phyloP scores from a whole-genome alignment of 192 early-diverging fungal genomes.

The Chytriomyces hyalinus region DNA sequence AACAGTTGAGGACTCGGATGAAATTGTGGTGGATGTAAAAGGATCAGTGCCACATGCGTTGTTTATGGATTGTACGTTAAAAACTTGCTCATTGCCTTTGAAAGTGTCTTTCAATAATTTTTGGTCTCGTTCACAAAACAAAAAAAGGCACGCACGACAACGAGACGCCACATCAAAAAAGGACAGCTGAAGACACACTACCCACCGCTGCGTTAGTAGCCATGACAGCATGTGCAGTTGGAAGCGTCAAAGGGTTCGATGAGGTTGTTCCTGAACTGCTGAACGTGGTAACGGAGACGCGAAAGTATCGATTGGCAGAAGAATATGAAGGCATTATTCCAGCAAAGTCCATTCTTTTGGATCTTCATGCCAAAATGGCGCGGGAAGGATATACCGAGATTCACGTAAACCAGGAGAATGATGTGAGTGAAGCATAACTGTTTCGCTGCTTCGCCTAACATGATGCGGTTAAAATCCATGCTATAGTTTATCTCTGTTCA shows the following conservation, averaged over 20 bases:
- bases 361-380: conserved; percentile 83
- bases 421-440: conserved; percentile 51
- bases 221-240: conserved; percentile 89
- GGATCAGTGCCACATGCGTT: conserved; percentile 89
- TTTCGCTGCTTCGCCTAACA: not conserved
- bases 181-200: conserved; percentile 87
- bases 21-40: conserved; percentile 71
- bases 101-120: conserved; percentile 1
- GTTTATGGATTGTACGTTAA: conserved; percentile 88
- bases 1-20: conserved; percentile 44
- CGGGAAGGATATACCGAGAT: conserved; percentile 85
- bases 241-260: conserved; percentile 97
- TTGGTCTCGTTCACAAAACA: not conserved
- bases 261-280: conserved; percentile 88
- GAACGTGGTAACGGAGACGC: conserved; percentile 86
- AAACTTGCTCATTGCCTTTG: not conserved
- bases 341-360: conserved; percentile 70
- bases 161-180: conserved; percentile 91
- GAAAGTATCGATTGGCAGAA: conserved; percentile 74
- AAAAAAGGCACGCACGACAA: conserved; percentile 92
- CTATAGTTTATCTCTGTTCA: conserved; percentile 88
- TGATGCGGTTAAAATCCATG: not conserved
- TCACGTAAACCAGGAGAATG: conserved; percentile 95
- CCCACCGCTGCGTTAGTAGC: conserved; percentile 89
- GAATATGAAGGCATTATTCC: conserved; percentile 62